These are phyloP conservation scores for Blastobotrys terrestris DNA, from an alignment of 805 yeast genomes.

Conservation along the genomic window DNA sequence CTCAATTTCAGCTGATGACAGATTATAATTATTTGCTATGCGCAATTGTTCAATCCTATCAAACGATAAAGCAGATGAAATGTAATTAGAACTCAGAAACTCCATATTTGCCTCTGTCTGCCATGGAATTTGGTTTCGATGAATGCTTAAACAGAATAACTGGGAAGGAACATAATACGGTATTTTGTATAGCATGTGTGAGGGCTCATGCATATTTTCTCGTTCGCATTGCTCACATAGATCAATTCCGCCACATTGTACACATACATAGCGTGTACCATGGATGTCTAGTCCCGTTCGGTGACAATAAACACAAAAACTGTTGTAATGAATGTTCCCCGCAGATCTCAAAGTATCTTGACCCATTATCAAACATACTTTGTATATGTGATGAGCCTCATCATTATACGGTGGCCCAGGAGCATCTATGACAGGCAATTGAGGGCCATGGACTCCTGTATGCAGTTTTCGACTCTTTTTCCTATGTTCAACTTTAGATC, in stretches of 20 bases:
- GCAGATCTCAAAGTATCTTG: not conserved
- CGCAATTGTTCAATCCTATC: constrained; percentile 8
- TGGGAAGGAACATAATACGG: constrained; percentile 9
- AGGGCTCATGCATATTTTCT: constrained; percentile 17
- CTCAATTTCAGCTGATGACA: constrained; percentile 9
- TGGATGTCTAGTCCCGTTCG: constrained; percentile 20
- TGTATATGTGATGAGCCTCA: constrained; percentile 2
- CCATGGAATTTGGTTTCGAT: constrained; percentile 11
- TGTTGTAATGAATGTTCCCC: constrained; percentile 1
- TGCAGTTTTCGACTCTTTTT: not conserved
- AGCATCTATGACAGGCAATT: not conserved
- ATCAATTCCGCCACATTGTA: constrained; percentile 45
- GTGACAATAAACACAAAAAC: constrained; percentile 31
- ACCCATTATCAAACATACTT: not conserved
- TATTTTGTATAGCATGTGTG: constrained; percentile 23
- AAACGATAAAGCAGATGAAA: constrained; percentile 5
- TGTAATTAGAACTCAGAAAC: not conserved
- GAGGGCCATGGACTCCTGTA: not conserved
- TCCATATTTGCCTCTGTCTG: constrained; percentile 8
- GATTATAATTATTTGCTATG: not conserved
- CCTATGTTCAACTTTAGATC: not conserved
- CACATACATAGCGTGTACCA: constrained; percentile 45
- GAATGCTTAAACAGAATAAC: constrained; percentile 7
- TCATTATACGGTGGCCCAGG: not conserved
- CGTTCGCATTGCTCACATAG: constrained; percentile 40